phyloP scores from a whole-genome alignment of 768 basidiomycete genomes.

The Calocybe cyanea region DNA sequence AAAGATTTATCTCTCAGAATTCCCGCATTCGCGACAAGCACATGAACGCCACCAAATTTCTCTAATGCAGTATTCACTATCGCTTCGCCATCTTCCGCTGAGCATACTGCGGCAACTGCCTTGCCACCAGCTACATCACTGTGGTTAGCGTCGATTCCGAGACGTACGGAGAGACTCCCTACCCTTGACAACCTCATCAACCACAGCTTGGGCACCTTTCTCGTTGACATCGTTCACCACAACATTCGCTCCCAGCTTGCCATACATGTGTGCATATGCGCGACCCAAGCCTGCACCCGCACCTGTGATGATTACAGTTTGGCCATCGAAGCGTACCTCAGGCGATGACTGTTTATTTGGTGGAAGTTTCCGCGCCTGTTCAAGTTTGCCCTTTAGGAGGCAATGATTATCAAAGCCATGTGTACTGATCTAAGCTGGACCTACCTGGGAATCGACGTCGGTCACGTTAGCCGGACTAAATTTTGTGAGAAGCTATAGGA shows the following conservation, averaged over 20 bases:
- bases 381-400: conserved; percentile 46
- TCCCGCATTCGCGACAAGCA: conserved; percentile 91
- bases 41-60: conserved; percentile 83
- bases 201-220: conserved; percentile 79
- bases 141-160: background rate
- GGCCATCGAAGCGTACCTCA: conserved; percentile 76
- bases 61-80: conserved; percentile 87
- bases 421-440: conserved; percentile 1
- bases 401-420: background rate
- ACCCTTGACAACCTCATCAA: conserved; percentile 84
- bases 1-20: conserved; percentile 94
- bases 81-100: conserved; percentile 87
- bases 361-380: conserved; percentile 57
- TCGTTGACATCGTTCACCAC: conserved; percentile 94
- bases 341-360: conserved; percentile 67
- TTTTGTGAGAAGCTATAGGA: conserved; percentile 11
- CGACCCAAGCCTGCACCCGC: conserved; percentile 94
- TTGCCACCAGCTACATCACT: conserved; percentile 75
- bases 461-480: conserved; percentile 59
- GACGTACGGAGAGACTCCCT: conserved; percentile 12
- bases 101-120: conserved; percentile 77
- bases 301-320: conserved; percentile 93
- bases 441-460: conserved; percentile 60
- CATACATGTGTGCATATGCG: conserved; percentile 89
- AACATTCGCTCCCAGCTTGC: conserved; percentile 90